Base-by-base conservation (phyloP, 2,329 filamentous ascomycete species). In the Westerdykella aurantiaca region DNA sequence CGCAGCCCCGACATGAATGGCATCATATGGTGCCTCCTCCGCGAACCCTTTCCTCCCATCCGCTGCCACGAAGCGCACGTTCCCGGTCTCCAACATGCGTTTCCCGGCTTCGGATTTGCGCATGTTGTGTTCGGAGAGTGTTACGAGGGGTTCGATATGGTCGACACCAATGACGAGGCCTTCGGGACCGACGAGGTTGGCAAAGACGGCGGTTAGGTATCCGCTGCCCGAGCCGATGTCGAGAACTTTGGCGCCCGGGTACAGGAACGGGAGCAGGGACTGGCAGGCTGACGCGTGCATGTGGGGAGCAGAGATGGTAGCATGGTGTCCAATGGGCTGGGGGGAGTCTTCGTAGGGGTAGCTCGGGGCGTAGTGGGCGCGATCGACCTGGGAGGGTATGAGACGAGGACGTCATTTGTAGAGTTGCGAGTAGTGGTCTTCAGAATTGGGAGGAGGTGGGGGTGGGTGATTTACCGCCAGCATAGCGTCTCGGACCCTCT, bases 1-100 rank as follows among this genome's bases (percentile, higher is more conserved):
- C 6, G 88, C 86, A 0, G 93, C 93, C 0, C 93, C 93, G 2
- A 97, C 93, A 63, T 97, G 93, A 47, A 98, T 97, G 2, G 86
- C 90, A 74, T 97, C 88, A 75, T 91, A 98, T 0, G 81, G 76
- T 23, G 66, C 69, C 48, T 70, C 74, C 11, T 72, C 69, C 22
- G 40, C 45, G 64, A 66, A 75, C 3, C 73, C 73, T 42, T 66
- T 60, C 48, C 73, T 55, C 11, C 73, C 73, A 69, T 96, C 90
- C 0, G 82, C 89, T 0, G 81, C 75, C 1, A 90, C 75, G 60
- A 94, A 94, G 45, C 74, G 72, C 34, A 90, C 79, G 57, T 75
- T 77, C 0, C 83, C 86, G 0, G 67, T 71, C 1, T 76, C 75
- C 12, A 96, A 66, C 43, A 94, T 68, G 10, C 63, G 60, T 76